These are phyloP conservation scores for Apiotrichum brassicae DNA, from an alignment of 1,284 basidiomycete genomes.

Conservation along the genomic window DNA sequence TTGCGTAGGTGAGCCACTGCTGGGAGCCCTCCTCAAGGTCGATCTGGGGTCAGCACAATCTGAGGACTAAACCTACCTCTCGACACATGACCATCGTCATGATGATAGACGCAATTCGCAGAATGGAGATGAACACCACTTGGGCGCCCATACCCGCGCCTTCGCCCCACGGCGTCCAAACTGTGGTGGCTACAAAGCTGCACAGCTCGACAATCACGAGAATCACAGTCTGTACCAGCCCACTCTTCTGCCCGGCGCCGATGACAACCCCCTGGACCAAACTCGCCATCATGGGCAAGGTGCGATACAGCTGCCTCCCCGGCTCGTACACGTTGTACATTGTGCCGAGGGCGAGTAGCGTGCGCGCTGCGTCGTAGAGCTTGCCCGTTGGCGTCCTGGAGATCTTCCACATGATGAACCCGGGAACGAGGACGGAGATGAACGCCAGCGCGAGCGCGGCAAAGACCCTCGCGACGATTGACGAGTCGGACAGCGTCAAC, in stretches of 20 bases:
- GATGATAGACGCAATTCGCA: constrained; percentile 81
- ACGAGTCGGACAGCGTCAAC: constrained; percentile 60
- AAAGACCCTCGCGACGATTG: constrained; percentile 40
- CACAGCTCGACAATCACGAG: constrained; percentile 78
- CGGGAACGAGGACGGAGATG: constrained; percentile 71
- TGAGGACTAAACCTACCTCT: constrained; percentile 70
- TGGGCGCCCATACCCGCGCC: constrained; percentile 93
- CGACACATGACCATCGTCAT: constrained; percentile 81
- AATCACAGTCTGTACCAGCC: constrained; percentile 83
- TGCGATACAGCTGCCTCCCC: constrained; percentile 81
- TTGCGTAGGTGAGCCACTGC: constrained; percentile 89
- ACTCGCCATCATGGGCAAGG: constrained; percentile 72
- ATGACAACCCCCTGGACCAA: constrained; percentile 72
- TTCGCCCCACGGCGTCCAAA: constrained; percentile 94
- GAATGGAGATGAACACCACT: constrained; percentile 83
- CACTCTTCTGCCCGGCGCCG: constrained; percentile 80
- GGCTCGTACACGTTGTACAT: constrained; percentile 92
- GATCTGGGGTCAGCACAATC: constrained; percentile 57
- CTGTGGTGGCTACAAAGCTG: constrained; percentile 73
- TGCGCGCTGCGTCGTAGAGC: constrained; percentile 88
- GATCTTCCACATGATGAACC: constrained; percentile 66
- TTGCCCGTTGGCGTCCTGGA: constrained; percentile 75
- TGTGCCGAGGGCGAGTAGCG: constrained; percentile 83
- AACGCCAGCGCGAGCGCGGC: constrained; percentile 56
- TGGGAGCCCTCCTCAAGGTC: constrained; percentile 66